Evolutionary conservation across 257 asterid genomes (phyloP).

Genomic region (Nicotiana obtusifolia): DNA sequence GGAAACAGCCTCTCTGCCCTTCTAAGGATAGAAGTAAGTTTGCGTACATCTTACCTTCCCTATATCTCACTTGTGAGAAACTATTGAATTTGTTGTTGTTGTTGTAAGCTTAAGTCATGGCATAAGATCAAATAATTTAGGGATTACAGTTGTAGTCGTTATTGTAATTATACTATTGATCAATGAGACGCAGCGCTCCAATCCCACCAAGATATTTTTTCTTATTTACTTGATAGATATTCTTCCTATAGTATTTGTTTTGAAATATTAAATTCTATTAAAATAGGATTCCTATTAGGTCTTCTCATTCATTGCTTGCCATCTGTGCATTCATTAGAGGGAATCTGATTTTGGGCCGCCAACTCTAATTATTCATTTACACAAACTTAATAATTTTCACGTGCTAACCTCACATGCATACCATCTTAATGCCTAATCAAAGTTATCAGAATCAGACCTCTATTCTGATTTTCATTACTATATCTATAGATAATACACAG

Average conservation of each 20-base stretch:
- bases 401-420: slow-evolving; percentile 4
- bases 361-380: not conserved
- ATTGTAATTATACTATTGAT: too few relatives aligned
- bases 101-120: too few relatives aligned
- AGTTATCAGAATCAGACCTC: not conserved
- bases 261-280: not conserved
- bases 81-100: too few relatives aligned
- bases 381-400: slow-evolving; percentile 13
- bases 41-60: too few relatives aligned
- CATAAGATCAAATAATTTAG: too few relatives aligned
- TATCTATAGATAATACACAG: not conserved
- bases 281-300: not conserved
- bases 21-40: too few relatives aligned
- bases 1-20: too few relatives aligned
- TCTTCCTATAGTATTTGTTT: not conserved
- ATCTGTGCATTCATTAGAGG: not conserved
- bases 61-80: too few relatives aligned
- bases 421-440: slow-evolving; percentile 2
- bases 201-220: too few relatives aligned
- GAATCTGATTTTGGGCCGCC: slow-evolving; percentile 2
- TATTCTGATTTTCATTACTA: not conserved
- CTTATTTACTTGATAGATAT: not conserved
- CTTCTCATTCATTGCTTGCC: not conserved
- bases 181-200: too few relatives aligned
- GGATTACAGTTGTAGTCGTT: too few relatives aligned